phyloP scores from a whole-genome alignment of 2,329 filamentous ascomycete species.

The Talaromyces sp. region DNA sequence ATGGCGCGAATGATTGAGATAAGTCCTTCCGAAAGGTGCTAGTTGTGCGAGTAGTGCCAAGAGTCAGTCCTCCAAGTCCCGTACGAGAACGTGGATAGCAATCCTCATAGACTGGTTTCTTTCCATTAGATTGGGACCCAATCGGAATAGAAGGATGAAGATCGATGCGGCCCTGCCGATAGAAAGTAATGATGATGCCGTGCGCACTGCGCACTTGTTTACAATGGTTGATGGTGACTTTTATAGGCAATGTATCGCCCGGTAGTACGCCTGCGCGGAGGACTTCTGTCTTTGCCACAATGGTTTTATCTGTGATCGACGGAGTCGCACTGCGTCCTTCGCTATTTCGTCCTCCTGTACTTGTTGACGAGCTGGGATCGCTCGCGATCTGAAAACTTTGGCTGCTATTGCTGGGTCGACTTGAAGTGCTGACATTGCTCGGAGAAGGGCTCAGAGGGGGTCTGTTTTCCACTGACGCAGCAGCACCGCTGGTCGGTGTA shows the following conservation, averaged over 20 bases:
- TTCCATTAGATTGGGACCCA: constrained; percentile 64
- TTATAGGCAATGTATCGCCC: constrained; percentile 79
- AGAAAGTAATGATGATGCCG: constrained; percentile 89
- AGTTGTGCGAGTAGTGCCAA: constrained; percentile 82
- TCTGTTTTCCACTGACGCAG: constrained; percentile 35
- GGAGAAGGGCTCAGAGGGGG: constrained; percentile 54
- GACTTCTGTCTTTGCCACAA: constrained; percentile 83
- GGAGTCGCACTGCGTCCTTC: constrained; percentile 54
- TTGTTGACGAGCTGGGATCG: constrained; percentile 45
- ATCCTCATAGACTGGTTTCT: constrained; percentile 74
- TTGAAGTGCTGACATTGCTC: constrained; percentile 73
- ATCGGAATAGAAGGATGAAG: constrained; percentile 67
- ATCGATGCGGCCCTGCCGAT: constrained; percentile 88
- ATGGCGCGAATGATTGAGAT: constrained; percentile 81
- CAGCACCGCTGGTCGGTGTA: constrained; percentile 45
- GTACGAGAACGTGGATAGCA: constrained; percentile 86
- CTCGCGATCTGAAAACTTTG: constrained; percentile 57
- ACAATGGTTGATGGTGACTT: constrained; percentile 81
- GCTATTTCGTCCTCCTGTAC: constrained; percentile 46
- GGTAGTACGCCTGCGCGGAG: constrained; percentile 80
- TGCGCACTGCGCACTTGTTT: constrained; percentile 88
- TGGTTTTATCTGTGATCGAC: constrained; percentile 71
- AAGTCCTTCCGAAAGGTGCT: constrained; percentile 96
- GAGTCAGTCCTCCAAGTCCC: constrained; percentile 80
- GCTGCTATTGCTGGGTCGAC: constrained; percentile 67